Conservation (phyloP, 352 stramenopile species). For the Pythium apleroticum region DNA sequence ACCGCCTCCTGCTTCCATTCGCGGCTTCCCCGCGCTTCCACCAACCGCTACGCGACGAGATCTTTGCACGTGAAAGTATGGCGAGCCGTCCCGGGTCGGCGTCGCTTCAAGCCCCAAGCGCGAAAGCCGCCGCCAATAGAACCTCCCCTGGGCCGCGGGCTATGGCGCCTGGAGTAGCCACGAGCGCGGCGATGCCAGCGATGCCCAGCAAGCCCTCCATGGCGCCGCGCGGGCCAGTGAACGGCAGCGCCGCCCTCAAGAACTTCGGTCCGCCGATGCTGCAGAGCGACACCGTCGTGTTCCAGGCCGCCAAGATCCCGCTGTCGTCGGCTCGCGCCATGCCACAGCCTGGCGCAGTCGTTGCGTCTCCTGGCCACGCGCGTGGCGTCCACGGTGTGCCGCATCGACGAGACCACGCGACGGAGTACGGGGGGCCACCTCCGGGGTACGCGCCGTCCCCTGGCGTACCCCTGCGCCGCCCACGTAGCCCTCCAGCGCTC, state of each 20-base stretch:
- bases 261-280: constrained; percentile 33
- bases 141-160: background rate
- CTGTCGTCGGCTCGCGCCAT: constrained; percentile 35
- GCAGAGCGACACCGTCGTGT: constrained; percentile 62
- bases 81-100: background rate
- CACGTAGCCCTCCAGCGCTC: constrained; percentile 2
- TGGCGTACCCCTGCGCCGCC: background rate
- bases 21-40: background rate
- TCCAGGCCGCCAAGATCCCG: constrained; percentile 55
- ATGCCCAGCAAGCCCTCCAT: background rate
- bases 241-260: background rate
- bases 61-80: background rate
- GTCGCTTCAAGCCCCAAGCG: constrained; percentile 1
- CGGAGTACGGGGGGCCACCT: background rate
- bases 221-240: background rate
- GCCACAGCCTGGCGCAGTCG: constrained; percentile 14
- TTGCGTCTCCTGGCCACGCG: background rate
- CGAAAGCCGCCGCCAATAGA: background rate
- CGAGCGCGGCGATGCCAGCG: background rate
- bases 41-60: background rate
- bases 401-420: background rate
- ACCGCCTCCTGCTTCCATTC: background rate
- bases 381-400: background rate
- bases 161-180: background rate
- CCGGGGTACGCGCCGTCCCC: background rate